Percentiles rank a stretch among this genome's conserved stretches.
phyloP scores from a whole-genome alignment of 495 filamentous ascomycete species.

The Penicilliopsis zonata region DNA sequence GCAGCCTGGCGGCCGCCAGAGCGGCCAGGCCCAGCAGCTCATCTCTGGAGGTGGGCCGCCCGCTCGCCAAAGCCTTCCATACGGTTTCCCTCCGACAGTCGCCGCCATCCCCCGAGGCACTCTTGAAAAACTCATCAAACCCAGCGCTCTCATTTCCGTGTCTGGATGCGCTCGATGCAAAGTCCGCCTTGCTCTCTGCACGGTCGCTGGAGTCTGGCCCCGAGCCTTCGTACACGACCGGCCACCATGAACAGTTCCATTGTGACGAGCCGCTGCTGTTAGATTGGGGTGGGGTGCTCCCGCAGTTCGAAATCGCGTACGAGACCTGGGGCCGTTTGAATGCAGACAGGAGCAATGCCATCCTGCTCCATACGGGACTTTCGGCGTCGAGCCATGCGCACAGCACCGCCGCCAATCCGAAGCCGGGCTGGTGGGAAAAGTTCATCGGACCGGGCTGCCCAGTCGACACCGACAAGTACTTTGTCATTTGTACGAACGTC shows the following conservation, averaged over 20 bases:
- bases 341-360: slow-evolving; percentile 70
- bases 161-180: slow-evolving; percentile 79
- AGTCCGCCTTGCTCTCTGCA: slow-evolving; percentile 64
- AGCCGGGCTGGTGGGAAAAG: slow-evolving; percentile 98
- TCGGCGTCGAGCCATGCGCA: slow-evolving; percentile 94
- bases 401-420: slow-evolving; percentile 71
- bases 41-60: too few species aligned
- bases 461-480: slow-evolving; percentile 84
- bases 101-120: slow-evolving; percentile 9
- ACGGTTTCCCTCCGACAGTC: slow-evolving; percentile 14
- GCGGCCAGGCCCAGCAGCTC: slow-evolving; percentile 10
- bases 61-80: too few species aligned
- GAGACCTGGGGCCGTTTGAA: slow-evolving; percentile 90
- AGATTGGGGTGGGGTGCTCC: slow-evolving; percentile 86
- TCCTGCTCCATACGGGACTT: slow-evolving; percentile 86
- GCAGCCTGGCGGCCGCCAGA: slow-evolving; percentile 5
- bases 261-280: slow-evolving; percentile 65
- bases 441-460: slow-evolving; percentile 87
- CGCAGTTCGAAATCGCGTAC: slow-evolving; percentile 80
- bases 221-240: slow-evolving; percentile 88
- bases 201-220: slow-evolving; percentile 66
- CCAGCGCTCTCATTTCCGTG: slow-evolving; percentile 92
- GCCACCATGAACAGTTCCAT: slow-evolving; percentile 63
- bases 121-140: slow-evolving; percentile 50
- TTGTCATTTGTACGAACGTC: slow-evolving; percentile 93